Evolutionary conservation across 2,329 filamentous ascomycete species (phyloP).

Genomic region (Diplodia scrobiculata): DNA sequence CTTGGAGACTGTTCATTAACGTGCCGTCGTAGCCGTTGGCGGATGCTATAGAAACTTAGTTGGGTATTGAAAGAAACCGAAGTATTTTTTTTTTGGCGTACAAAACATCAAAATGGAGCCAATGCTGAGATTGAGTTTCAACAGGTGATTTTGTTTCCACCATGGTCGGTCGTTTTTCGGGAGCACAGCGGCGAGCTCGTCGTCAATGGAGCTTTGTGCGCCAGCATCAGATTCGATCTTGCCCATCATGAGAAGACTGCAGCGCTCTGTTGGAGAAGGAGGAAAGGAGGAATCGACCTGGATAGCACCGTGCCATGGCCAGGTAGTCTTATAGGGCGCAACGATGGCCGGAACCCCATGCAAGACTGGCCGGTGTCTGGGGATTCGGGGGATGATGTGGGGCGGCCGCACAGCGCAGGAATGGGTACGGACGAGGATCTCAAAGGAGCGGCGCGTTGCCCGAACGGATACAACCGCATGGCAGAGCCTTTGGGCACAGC

Average conservation of each 20-base stretch:
- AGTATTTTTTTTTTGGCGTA: not conserved
- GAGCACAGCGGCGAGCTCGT: slow-evolving; percentile 15
- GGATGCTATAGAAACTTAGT: slow-evolving; percentile 1
- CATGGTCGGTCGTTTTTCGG: slow-evolving; percentile 8
- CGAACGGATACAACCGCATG: slow-evolving; percentile 11
- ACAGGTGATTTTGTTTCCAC: slow-evolving; percentile 17
- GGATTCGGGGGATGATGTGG: slow-evolving; percentile 14
- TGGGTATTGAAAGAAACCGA: not conserved
- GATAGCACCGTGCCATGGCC: not conserved
- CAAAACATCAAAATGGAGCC: slow-evolving; percentile 14
- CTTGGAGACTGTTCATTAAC: slow-evolving; percentile 24
- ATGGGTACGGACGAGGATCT: slow-evolving; percentile 16
- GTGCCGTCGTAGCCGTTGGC: slow-evolving; percentile 24
- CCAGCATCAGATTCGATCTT: not conserved
- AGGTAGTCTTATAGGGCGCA: slow-evolving; percentile 1
- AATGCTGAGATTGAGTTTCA: slow-evolving; percentile 20
- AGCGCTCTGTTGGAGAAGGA: not conserved
- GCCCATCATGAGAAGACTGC: not conserved
- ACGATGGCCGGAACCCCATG: slow-evolving; percentile 8
- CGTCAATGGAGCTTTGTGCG: not conserved
- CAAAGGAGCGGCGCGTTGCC: slow-evolving; percentile 12
- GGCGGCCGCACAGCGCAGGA: slow-evolving; percentile 14
- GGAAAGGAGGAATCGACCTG: not conserved
- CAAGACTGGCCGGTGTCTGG: slow-evolving; percentile 12
- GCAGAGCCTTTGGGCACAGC: not conserved